Percentiles rank a stretch among this genome's conserved stretches.
Evolutionary conservation across 805 yeast species (phyloP).

Genomic region (Wickerhamomyces queroliae): DNA sequence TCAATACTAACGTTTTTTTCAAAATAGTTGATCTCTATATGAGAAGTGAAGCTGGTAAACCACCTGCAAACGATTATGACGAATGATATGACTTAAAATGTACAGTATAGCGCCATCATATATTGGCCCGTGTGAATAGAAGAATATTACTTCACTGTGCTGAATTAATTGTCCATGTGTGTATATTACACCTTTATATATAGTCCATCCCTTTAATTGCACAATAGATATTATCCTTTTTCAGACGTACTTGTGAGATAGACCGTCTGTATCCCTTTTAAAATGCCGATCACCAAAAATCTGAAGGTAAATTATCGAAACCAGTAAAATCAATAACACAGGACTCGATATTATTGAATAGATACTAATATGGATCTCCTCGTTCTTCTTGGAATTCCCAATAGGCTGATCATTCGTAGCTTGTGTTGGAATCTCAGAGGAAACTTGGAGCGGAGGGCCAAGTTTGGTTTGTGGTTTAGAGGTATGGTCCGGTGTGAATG

Average conservation of each 20-base stretch:
- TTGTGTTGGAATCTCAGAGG: too few species aligned
- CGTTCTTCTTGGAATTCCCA: background rate
- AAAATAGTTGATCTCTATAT: conserved; percentile 65
- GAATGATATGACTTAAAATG: conserved; percentile 24
- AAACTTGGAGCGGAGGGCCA: background rate
- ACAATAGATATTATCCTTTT: background rate
- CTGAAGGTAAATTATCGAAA: background rate
- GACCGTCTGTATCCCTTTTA: background rate
- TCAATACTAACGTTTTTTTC: conserved; percentile 4
- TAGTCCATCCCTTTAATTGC: background rate
- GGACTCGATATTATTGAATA: background rate
- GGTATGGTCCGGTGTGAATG: background rate
- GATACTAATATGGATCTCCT: background rate
- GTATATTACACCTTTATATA: background rate
- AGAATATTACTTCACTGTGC: background rate
- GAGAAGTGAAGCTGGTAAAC: conserved; percentile 76
- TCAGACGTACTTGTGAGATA: too few species aligned
- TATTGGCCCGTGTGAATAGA: background rate
- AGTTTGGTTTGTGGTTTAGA: background rate
- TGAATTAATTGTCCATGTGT: background rate
- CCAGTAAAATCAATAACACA: background rate
- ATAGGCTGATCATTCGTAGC: background rate
- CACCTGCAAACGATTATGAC: conserved; percentile 87
- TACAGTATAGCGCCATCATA: background rate
- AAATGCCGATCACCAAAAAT: background rate